phyloP scores from a whole-genome alignment of 352 stramenopile species.

The Globisporangium nagaii region DNA sequence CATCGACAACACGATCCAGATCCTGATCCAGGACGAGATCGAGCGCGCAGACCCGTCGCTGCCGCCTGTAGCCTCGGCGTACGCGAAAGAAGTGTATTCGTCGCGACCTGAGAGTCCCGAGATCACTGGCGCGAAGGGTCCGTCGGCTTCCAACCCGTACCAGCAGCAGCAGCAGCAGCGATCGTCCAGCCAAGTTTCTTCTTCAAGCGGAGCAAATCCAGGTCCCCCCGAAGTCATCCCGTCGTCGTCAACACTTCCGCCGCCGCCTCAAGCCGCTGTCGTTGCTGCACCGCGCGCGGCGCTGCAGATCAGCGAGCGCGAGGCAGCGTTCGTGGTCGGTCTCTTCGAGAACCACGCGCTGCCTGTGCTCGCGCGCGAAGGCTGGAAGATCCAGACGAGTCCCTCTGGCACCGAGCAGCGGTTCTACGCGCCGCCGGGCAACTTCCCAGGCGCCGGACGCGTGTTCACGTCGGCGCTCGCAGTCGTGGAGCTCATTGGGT shows the following conservation, averaged over 20 bases:
- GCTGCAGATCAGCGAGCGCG: constrained; percentile 63
- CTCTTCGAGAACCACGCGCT: constrained; percentile 81
- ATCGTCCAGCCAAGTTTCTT: neutral
- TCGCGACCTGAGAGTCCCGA: constrained; percentile 15
- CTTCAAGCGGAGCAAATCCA: neutral
- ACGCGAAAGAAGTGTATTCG: constrained; percentile 7
- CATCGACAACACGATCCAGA: constrained; percentile 74
- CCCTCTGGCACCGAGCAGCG: constrained; percentile 26
- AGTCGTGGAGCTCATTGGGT: constrained; percentile 74
- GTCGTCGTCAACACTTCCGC: neutral
- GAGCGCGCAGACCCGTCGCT: constrained; percentile 64
- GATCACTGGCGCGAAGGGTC: neutral
- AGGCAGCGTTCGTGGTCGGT: constrained; percentile 67
- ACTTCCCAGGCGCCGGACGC: constrained; percentile 18
- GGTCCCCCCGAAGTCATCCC: too few species aligned
- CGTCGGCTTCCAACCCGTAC: neutral
- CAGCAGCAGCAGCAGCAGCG: constrained; percentile 1
- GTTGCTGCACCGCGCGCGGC: constrained; percentile 1
- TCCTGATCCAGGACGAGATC: constrained; percentile 85
- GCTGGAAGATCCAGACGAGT: constrained; percentile 52
- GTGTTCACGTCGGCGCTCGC: constrained; percentile 59
- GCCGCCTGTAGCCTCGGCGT: constrained; percentile 14
- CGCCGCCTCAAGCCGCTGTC: neutral
- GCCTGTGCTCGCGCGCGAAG: constrained; percentile 50
- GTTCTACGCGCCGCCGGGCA: constrained; percentile 32